Evolutionary conservation across 1,139 yeast genomes (phyloP).

Genomic region (Kodamaea sp.): DNA sequence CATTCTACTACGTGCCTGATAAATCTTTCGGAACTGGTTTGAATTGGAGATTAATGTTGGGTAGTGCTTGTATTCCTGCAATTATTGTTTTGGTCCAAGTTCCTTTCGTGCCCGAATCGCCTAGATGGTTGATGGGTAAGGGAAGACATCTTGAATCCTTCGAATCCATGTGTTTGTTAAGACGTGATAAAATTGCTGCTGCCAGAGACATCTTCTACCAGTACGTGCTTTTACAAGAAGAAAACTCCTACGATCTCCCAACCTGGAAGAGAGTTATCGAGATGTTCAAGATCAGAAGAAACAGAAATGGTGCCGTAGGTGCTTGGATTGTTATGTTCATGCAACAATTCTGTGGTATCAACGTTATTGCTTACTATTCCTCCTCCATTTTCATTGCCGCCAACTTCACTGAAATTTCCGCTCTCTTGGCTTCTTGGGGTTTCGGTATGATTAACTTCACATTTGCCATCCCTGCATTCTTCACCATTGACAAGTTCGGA

Average conservation of each 20-base stretch:
- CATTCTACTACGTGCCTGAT: conserved; percentile 43
- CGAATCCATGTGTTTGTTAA: conserved; percentile 19
- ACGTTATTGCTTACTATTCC: conserved; percentile 82
- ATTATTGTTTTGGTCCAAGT: conserved; percentile 65
- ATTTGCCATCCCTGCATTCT: conserved; percentile 83
- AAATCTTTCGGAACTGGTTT: conserved; percentile 35
- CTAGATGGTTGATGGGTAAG: conserved; percentile 34
- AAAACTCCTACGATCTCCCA: conserved; percentile 58
- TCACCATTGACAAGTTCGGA: conserved; percentile 79
- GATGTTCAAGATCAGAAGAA: conserved; percentile 70
- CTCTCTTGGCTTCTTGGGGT: conserved; percentile 82
- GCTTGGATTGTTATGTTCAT: conserved; percentile 83
- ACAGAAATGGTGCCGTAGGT: conserved; percentile 79
- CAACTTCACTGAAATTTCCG: conserved; percentile 59
- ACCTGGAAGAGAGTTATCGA: conserved; percentile 53
- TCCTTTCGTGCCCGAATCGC: conserved; percentile 44
- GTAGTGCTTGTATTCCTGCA: conserved; percentile 76
- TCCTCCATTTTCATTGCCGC: conserved; percentile 72
- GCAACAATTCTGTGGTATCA: conserved; percentile 93
- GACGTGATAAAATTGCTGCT: conserved; percentile 23
- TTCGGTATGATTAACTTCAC: conserved; percentile 80
- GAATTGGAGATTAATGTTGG: conserved; percentile 82
- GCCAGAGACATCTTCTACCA: conserved; percentile 32
- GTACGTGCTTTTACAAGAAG: conserved; percentile 52
- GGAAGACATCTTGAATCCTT: conserved; percentile 26